phyloP scores from a whole-genome alignment of 2,329 filamentous ascomycete species.

The Ceratocystis papillata region DNA sequence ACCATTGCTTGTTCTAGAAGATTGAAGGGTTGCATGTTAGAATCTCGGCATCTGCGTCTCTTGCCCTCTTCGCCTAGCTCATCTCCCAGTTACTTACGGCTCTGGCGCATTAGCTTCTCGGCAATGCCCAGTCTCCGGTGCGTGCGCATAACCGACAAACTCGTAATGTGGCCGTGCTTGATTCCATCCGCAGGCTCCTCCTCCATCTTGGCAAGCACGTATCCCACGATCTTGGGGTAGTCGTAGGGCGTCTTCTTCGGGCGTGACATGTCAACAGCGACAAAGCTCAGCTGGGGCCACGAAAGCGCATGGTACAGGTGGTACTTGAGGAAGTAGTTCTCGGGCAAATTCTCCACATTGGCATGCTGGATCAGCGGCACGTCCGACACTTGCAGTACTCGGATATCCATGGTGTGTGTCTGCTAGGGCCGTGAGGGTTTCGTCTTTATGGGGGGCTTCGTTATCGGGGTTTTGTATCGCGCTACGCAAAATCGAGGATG shows the following conservation, averaged over 20 bases:
- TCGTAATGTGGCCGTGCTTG: constrained; percentile 92
- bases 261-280: constrained; percentile 82
- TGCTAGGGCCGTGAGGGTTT: neutral
- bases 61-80: neutral
- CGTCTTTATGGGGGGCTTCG: neutral
- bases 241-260: constrained; percentile 69
- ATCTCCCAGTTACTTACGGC: constrained; percentile 50
- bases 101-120: constrained; percentile 95
- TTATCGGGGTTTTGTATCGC: neutral
- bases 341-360: constrained; percentile 96
- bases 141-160: constrained; percentile 89
- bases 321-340: constrained; percentile 99
- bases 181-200: constrained; percentile 88
- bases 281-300: constrained; percentile 94
- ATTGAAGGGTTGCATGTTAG: too few relatives aligned
- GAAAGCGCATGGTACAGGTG: constrained; percentile 98
- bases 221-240: constrained; percentile 95
- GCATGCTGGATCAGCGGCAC: constrained; percentile 91
- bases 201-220: constrained; percentile 99
- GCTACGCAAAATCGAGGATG: neutral
- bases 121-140: constrained; percentile 84
- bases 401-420: constrained; percentile 63
- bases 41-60: neutral
- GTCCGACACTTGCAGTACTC: constrained; percentile 69
- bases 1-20: constrained; percentile 80